Conservation (phyloP, 2,329 filamentous ascomycete genomes). For the Penicillium rolfsii region DNA sequence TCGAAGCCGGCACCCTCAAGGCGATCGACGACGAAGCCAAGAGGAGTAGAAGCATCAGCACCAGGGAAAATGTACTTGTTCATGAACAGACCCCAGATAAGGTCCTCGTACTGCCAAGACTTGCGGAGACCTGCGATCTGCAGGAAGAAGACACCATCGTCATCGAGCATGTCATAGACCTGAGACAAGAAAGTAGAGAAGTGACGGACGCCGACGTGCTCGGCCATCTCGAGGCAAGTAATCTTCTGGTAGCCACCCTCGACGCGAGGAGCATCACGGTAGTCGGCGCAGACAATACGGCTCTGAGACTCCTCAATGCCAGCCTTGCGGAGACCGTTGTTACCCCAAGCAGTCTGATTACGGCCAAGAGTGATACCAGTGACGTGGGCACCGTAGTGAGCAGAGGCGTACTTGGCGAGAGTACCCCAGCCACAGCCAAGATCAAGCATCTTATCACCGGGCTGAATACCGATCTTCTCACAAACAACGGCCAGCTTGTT, state of each 20-base stretch:
- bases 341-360: conserved; percentile 97
- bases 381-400: conserved; percentile 83
- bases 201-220: conserved; percentile 95
- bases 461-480: conserved; percentile 86
- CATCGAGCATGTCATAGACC: conserved; percentile 92
- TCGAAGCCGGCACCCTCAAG: conserved; percentile 88
- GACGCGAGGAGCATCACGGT: conserved; percentile 86
- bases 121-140: conserved; percentile 94
- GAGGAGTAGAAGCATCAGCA: conserved; percentile 90
- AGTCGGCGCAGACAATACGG: conserved; percentile 93
- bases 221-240: conserved; percentile 96
- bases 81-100: conserved; percentile 98
- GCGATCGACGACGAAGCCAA: conserved; percentile 82
- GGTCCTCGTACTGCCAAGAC: conserved; percentile 96
- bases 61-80: conserved; percentile 99
- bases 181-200: conserved; percentile 80
- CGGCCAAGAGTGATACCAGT: conserved; percentile 92
- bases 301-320: conserved; percentile 86
- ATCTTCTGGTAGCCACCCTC: conserved; percentile 88
- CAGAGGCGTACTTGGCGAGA: conserved; percentile 86
- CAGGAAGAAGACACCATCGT: conserved; percentile 93
- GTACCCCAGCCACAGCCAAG: conserved; percentile 99
- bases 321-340: conserved; percentile 79
- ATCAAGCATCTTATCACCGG: conserved; percentile 82
- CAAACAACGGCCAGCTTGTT: conserved; percentile 96